These are phyloP conservation scores for Cicer pinnatifidum DNA, from an alignment of 306 rosid genomes.

Conservation along the genomic window DNA sequence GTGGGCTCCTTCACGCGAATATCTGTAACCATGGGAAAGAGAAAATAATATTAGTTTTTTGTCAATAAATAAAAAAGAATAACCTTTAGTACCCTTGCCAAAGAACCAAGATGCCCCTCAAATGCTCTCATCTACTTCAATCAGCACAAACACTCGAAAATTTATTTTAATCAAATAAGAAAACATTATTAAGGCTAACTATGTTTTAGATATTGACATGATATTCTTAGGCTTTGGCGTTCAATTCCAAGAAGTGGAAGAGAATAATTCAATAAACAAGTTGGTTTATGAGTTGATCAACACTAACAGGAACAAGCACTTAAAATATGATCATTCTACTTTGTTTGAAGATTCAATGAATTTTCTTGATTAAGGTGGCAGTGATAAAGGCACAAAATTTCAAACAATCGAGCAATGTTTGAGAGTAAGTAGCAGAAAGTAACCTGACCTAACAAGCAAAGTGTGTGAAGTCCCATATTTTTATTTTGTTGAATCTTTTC, in stretches of 20 bases:
- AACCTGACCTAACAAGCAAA: slow-evolving; percentile 67
- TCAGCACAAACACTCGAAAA: slow-evolving; percentile 19
- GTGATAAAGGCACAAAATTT: not conserved
- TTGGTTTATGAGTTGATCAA: not conserved
- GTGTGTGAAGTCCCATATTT: slow-evolving; percentile 60
- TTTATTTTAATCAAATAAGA: not conserved
- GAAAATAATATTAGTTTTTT: slow-evolving; percentile 23
- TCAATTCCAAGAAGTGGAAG: slow-evolving; percentile 24
- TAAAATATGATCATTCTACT: not conserved
- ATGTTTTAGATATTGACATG: not conserved
- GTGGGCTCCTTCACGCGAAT: slow-evolving; percentile 95
- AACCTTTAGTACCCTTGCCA: slow-evolving; percentile 7
- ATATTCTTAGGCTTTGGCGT: not conserved
- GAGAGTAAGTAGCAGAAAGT: not conserved
- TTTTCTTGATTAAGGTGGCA: not conserved
- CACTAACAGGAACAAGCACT: slow-evolving; percentile 1
- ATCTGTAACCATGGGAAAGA: slow-evolving; percentile 55
- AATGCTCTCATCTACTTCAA: slow-evolving; percentile 10
- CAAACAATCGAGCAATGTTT: not conserved
- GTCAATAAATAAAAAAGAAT: slow-evolving; percentile 29
- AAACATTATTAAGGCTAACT: not conserved
- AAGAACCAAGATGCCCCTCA: slow-evolving; percentile 24
- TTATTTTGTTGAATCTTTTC: slow-evolving; percentile 78
- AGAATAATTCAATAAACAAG: slow-evolving; percentile 12
- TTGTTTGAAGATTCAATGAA: slow-evolving; percentile 3